Percentiles rank a stretch among this genome's conserved stretches.
phyloP scores from a whole-genome alignment of 2,329 filamentous ascomycete genomes.

The Neodidymelliopsis sp. region DNA sequence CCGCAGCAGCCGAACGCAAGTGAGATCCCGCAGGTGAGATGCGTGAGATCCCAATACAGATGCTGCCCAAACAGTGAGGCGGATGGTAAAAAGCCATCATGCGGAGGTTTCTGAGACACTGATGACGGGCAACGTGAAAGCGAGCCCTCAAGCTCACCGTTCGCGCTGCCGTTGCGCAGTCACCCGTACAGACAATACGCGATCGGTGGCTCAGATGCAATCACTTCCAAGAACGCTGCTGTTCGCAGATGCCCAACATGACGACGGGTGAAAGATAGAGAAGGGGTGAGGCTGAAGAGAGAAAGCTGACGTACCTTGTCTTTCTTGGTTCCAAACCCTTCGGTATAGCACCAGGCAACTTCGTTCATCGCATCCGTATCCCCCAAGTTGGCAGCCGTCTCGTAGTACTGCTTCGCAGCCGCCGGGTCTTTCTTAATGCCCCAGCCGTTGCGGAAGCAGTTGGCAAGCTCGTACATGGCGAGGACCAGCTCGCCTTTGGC shows the following conservation, averaged over 20 bases:
- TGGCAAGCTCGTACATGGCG: constrained; percentile 93
- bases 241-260: constrained; percentile 4
- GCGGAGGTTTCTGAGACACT: constrained; percentile 8
- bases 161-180: constrained; percentile 30
- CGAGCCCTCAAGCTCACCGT: constrained; percentile 32
- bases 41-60: constrained; percentile 15
- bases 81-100: constrained; percentile 25
- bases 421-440: constrained; percentile 85
- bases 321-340: constrained; percentile 97
- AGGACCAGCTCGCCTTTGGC: constrained; percentile 96
- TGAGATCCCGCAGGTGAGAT: neutral
- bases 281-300: constrained; percentile 1
- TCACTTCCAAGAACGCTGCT: constrained; percentile 4
- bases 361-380: constrained; percentile 99
- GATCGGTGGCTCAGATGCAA: constrained; percentile 37
- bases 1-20: constrained; percentile 36
- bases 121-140: constrained; percentile 14
- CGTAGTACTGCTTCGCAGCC: constrained; percentile 91
- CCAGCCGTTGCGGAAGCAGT: constrained; percentile 94
- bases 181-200: constrained; percentile 18
- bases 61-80: constrained; percentile 54
- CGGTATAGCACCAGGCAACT: constrained; percentile 91
- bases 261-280: constrained; percentile 9
- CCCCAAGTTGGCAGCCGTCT: constrained; percentile 94
- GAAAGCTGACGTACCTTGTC: constrained; percentile 81